Base-by-base conservation (phyloP, 805 yeast species). In the Candida quercuum region DNA sequence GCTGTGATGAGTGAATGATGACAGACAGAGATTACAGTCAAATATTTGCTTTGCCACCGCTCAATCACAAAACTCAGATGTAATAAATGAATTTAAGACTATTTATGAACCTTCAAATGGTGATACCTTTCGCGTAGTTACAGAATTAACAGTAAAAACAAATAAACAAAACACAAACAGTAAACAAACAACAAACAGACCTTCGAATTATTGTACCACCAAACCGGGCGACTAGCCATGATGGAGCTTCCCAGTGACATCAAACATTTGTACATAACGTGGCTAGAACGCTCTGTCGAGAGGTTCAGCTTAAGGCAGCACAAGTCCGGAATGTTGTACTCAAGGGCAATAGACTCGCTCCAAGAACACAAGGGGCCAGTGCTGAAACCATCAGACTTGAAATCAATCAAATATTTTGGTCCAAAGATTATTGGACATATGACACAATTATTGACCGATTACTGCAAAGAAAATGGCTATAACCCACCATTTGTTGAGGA, bases 371-470 rank as follows among this genome's bases (percentile, higher is more conserved):
- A 71, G 0, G 67, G 57, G 0, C 61, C 64, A 11, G 67, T 85
- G 19, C 49, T 54, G 24, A 73, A 72, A 40, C 85, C 93, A 1
- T 60, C 63, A 23, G 79, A 84, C 36, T 63, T 91, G 31, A 57
- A 60, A 13, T 66, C 68, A 47, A 67, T 91, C 29, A 80, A 72
- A 39, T 83, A 67, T 32, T 70, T 91, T 25, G 98, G 98, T 1
- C 81, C 76, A 11, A 78, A 80, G 39, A 78, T 85, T 7, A 76
- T 84, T 24, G 61, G 57, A 2, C 51, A 60, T 21, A 60, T 91
- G 39, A 64, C 68, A 19, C 57, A 63, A 28, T 69, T 67, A 42
- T 59, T 86, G 18, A 45, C 57, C 11, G 51, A 52, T 3, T 72
- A 86, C 59, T 87, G 95, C 51, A 49, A 59, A n/a, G 74, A 69